phyloP scores from a whole-genome alignment of 1,284 basidiomycete species.

The Cystobasidiaceae sp. region DNA sequence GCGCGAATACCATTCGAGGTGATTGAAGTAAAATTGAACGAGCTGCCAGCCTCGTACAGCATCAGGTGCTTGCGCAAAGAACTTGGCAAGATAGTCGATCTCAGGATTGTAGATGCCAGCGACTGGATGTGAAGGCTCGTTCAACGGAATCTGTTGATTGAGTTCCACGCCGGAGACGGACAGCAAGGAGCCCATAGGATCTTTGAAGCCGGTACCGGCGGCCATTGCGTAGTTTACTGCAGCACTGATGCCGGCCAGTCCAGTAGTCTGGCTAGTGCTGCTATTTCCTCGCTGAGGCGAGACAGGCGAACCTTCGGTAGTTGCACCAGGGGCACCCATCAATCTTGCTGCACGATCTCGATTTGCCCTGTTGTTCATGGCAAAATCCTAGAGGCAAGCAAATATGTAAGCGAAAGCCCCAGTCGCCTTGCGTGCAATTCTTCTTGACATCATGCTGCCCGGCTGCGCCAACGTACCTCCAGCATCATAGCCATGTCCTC shows the following conservation, averaged over 20 bases:
- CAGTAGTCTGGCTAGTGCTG: too few species aligned
- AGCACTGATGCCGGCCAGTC: too few species aligned
- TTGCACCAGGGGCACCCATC: not conserved
- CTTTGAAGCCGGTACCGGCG: not conserved
- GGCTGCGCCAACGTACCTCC: not conserved
- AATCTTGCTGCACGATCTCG: conserved; percentile 21
- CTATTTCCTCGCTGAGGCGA: too few species aligned
- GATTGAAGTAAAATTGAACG: conserved; percentile 42
- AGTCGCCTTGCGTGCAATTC: too few species aligned
- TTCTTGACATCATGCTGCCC: not conserved
- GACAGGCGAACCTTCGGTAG: too few species aligned
- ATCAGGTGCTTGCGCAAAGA: conserved; percentile 24
- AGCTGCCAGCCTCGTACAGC: conserved; percentile 30
- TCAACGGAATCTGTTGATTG: too few species aligned
- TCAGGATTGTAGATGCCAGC: conserved; percentile 11
- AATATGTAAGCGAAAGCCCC: too few species aligned
- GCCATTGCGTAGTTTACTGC: too few species aligned
- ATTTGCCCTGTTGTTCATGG: conserved; percentile 32
- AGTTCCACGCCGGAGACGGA: too few species aligned
- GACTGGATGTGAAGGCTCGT: conserved; percentile 11
- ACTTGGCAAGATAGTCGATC: conserved; percentile 22
- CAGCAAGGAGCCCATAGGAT: too few species aligned
- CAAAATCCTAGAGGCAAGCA: conserved; percentile 17
- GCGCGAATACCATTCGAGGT: conserved; percentile 42
- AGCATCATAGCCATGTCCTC: conserved; percentile 33